Evolutionary conservation across 768 basidiomycete species (phyloP).

Genomic region (Paxillus involutus): DNA sequence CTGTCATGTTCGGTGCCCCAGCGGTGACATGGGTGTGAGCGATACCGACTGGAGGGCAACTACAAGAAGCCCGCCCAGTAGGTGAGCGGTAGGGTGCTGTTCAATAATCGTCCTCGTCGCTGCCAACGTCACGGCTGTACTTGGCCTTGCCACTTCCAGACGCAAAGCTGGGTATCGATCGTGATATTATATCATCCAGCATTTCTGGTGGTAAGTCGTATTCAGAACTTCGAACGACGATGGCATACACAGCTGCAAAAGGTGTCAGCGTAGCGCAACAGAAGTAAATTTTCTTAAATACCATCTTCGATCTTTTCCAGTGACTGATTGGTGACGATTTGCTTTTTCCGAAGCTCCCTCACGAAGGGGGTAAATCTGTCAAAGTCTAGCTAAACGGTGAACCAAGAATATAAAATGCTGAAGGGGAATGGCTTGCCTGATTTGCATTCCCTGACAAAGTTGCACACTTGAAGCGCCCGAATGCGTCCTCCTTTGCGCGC

Average conservation of each 20-base stretch:
- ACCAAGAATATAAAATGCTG: background rate
- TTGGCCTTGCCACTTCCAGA: slow-evolving; percentile 12
- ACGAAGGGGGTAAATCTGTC: slow-evolving; percentile 73
- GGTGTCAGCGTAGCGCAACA: slow-evolving; percentile 5
- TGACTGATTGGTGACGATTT: slow-evolving; percentile 81
- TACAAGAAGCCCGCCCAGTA: background rate
- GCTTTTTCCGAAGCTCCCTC: slow-evolving; percentile 81
- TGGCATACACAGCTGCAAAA: slow-evolving; percentile 64
- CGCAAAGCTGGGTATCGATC: slow-evolving; percentile 38
- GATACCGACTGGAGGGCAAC: too few relatives aligned
- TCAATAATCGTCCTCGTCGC: slow-evolving; percentile 27
- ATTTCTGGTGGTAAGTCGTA: slow-evolving; percentile 67
- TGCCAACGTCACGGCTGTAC: slow-evolving; percentile 15
- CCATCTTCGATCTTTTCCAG: slow-evolving; percentile 94
- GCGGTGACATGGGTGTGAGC: too few relatives aligned
- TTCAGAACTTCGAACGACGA: slow-evolving; percentile 70
- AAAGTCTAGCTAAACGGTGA: slow-evolving; percentile 53
- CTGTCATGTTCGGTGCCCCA: too few relatives aligned
- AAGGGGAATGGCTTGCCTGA: slow-evolving; percentile 45
- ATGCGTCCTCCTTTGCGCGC: slow-evolving; percentile 61
- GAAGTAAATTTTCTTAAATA: slow-evolving; percentile 28
- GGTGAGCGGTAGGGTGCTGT: background rate
- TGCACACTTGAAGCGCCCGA: slow-evolving; percentile 62
- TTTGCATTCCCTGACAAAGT: slow-evolving; percentile 73
- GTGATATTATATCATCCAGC: slow-evolving; percentile 67